Percentiles rank a stretch among this genome's conserved stretches.
These are phyloP conservation scores for Diaporthe sp. DNA, from an alignment of 2,329 filamentous ascomycete species.

Conservation along the genomic window DNA sequence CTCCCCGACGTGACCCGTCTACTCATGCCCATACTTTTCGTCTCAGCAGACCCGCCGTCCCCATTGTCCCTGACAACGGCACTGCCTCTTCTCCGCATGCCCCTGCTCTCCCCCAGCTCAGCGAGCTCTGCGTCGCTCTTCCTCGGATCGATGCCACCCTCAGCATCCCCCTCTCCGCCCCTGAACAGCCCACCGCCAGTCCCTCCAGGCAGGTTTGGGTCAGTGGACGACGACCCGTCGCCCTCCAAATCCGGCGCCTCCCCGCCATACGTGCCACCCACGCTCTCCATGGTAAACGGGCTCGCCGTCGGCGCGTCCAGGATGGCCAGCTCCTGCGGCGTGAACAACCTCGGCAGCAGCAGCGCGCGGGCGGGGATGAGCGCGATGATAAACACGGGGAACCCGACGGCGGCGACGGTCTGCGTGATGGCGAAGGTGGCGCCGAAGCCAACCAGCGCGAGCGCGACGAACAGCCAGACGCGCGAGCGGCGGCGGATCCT, in stretches of 20 bases:
- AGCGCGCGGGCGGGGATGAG: slow-evolving; percentile 77
- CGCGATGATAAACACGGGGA: slow-evolving; percentile 80
- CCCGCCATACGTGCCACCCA: slow-evolving; percentile 71
- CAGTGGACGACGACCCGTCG: slow-evolving; percentile 25
- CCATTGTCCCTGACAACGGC: slow-evolving; percentile 33
- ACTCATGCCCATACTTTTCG: slow-evolving; percentile 43
- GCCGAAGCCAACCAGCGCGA: slow-evolving; percentile 79
- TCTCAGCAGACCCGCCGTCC: slow-evolving; percentile 38
- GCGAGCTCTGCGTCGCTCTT: slow-evolving; percentile 54
- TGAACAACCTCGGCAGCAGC: slow-evolving; percentile 74
- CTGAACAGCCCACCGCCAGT: slow-evolving; percentile 35
- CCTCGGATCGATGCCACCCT: slow-evolving; percentile 38
- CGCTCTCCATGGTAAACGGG: slow-evolving; percentile 82
- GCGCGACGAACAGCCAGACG: slow-evolving; percentile 79
- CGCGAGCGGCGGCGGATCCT: slow-evolving; percentile 72
- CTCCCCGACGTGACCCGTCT: not conserved
- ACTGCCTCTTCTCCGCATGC: slow-evolving; percentile 42
- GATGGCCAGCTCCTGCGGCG: slow-evolving; percentile 69
- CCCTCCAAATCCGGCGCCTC: slow-evolving; percentile 38
- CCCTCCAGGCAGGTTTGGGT: slow-evolving; percentile 15
- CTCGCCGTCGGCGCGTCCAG: slow-evolving; percentile 83
- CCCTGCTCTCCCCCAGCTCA: slow-evolving; percentile 52
- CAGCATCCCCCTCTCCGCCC: slow-evolving; percentile 37
- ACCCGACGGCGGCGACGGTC: slow-evolving; percentile 86
- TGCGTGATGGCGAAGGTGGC: slow-evolving; percentile 87